A percentile compares a stretch with the other conserved stretches of the same genome.
Conservation (phyloP, 306 rosid genomes). For the Cucurbita argyrosperma region DNA sequence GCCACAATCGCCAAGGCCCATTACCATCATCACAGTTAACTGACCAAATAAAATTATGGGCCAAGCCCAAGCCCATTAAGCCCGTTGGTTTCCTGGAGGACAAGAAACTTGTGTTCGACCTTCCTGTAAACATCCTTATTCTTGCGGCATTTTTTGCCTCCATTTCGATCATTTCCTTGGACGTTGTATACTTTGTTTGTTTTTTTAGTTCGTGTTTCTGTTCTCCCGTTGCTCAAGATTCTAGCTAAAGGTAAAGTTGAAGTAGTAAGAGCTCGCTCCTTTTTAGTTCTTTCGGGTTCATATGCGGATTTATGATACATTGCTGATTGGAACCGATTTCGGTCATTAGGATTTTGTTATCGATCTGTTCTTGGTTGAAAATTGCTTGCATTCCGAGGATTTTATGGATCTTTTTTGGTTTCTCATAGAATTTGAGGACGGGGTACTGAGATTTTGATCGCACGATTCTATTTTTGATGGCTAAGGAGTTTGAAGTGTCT, state of each 20-base stretch:
- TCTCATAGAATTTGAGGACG: not conserved
- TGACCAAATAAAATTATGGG: not conserved
- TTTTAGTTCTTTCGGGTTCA: not conserved
- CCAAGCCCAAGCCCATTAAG: conserved; percentile 2
- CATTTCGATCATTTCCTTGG: not conserved
- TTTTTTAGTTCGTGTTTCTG: not conserved
- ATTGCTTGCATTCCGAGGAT: not conserved
- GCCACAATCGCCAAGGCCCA: not conserved
- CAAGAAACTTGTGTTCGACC: not conserved
- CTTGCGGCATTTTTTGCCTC: not conserved
- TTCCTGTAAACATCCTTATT: not conserved
- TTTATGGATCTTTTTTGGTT: not conserved
- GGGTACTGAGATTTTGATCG: not conserved
- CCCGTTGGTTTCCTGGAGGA: conserved; percentile 2
- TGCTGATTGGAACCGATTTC: not conserved
- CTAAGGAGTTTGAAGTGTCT: not conserved
- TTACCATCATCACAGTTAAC: not conserved
- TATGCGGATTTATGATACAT: not conserved
- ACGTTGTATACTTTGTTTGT: not conserved
- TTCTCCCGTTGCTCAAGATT: not conserved
- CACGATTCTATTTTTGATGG: not conserved
- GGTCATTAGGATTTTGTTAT: not conserved
- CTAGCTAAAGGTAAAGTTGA: not conserved
- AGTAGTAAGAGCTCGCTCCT: too few species aligned
- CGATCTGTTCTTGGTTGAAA: not conserved